These are phyloP conservation scores for Fraxinus excelsior DNA, from an alignment of 257 asterid species.

Conservation along the genomic window DNA sequence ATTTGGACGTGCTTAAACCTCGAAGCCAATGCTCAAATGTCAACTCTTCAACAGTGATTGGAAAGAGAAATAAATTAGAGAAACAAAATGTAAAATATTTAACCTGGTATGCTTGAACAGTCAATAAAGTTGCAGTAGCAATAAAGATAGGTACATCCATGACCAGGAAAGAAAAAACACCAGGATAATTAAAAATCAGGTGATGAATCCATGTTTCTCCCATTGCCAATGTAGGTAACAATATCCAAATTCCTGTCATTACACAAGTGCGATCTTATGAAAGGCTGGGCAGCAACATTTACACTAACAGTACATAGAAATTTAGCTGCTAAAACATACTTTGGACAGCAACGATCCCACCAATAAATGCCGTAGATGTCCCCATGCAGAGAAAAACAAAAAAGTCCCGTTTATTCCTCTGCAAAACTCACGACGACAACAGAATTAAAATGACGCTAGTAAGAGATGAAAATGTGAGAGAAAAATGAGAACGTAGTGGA, in stretches of 20 bases:
- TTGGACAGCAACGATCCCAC: conserved; percentile 61
- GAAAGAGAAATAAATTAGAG: conserved; percentile 11
- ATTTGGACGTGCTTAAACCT: background rate
- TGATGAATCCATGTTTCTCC: conserved; percentile 62
- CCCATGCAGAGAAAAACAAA: conserved; percentile 75
- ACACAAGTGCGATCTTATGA: conserved; percentile 14
- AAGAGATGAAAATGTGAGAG: background rate
- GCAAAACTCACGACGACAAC: conserved; percentile 33
- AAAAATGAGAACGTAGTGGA: conserved; percentile 1
- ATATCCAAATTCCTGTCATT: conserved; percentile 76
- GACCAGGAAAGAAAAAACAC: conserved; percentile 63
- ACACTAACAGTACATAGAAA: conserved; percentile 20
- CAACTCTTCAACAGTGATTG: conserved; percentile 2
- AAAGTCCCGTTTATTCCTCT: conserved; percentile 91
- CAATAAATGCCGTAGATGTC: conserved; percentile 55
- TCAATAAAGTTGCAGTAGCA: conserved; percentile 58
- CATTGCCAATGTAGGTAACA: conserved; percentile 45
- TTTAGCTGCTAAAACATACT: conserved; percentile 57
- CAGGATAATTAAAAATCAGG: conserved; percentile 65
- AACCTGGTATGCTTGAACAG: conserved; percentile 75
- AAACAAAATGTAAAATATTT: conserved; percentile 21
- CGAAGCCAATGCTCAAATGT: background rate
- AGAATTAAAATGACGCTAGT: conserved; percentile 9
- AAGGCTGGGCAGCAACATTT: background rate
- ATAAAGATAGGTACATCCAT: conserved; percentile 67